Conservation (phyloP, 139 green algal genomes). For the Monoraphidium neglectum region DNA sequence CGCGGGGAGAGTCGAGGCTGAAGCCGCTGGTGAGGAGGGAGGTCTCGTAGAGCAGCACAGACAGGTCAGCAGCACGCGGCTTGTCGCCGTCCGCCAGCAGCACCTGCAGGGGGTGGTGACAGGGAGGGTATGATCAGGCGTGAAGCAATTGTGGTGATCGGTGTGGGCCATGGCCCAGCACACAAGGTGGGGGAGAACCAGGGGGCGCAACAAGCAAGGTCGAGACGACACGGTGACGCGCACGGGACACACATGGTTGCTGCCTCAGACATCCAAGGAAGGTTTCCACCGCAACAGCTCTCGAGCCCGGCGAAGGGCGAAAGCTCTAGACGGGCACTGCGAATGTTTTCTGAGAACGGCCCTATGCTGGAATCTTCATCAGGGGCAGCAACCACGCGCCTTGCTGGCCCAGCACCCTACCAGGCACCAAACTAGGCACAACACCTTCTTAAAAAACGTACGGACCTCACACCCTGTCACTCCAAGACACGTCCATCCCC, state of each 20-base stretch:
- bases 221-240: no score
- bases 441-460: no score
- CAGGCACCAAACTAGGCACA: no score
- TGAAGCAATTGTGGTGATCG: no score
- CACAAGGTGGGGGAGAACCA: neutral
- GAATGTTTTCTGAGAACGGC: slow-evolving; percentile 73
- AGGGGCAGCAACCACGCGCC: slow-evolving; percentile 8
- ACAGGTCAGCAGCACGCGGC: slow-evolving; percentile 51
- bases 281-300: slow-evolving; percentile 65
- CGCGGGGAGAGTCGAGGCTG: slow-evolving; percentile 69
- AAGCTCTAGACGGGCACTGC: slow-evolving; percentile 69
- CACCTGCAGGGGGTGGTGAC: slow-evolving; percentile 4
- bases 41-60: slow-evolving; percentile 93
- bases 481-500: no score
- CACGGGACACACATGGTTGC: no score
- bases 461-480: no score
- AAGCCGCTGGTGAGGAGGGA: slow-evolving; percentile 81
- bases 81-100: slow-evolving; percentile 48
- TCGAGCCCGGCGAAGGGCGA: slow-evolving; percentile 68
- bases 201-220: no score
- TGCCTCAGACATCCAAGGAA: slow-evolving; percentile 76
- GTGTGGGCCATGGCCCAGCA: no score
- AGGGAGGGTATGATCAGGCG: no score
- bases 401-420: no score
- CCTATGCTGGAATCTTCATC: slow-evolving; percentile 58